Base-by-base conservation (phyloP, 768 basidiomycete genomes). In the Candolleomyces eurysporus region DNA sequence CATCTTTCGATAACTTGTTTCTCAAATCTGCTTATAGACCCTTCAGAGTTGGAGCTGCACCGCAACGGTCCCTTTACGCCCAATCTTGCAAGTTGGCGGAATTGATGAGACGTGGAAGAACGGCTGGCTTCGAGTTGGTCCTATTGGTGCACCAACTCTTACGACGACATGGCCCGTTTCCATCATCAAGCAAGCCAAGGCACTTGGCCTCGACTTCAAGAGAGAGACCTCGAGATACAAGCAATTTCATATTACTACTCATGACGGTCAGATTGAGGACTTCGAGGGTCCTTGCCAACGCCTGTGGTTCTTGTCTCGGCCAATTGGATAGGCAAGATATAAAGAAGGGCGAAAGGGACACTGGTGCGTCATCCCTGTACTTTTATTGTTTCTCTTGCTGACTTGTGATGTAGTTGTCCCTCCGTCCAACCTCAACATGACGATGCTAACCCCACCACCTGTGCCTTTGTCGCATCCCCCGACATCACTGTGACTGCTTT, bases 371-470 rank as follows among this genome's bases (percentile, higher is more conserved):
- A 36, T 31, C 17, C 10, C 26, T 39, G 60, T 71, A 4, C n/a
- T n/a, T n/a, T n/a, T n/a, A n/a, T n/a, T n/a, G n/a, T n/a, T n/a
- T n/a, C n/a, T n/a, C n/a, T n/a, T n/a, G n/a, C n/a, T n/a, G n/a
- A n/a, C n/a, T 2, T 13, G 40, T 48, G 62, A 61, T 55, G 43
- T 21, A 94, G 91, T 98, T 82, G 93, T 99, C 78, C 96, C 96
- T 57, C 98, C 96, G n/a, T 99, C 98, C 86, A 99, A 99, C 89
- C 98, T 99, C 82, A 98, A 97, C 67, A 97, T 72, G 98, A 99
- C 76, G 97, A 98, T 70, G 96, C 97, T 68, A 98, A 99, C 86
- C 95, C 96, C 22, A 95, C 95, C 64, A 99, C 97, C 32, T 96
- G 98, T 77, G 92, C 94, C 53, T 96, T 96, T 71, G 94, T 96